Evolutionary conservation across 2,329 filamentous ascomycete genomes (phyloP).

Genomic region (Penicillium decumbens): DNA sequence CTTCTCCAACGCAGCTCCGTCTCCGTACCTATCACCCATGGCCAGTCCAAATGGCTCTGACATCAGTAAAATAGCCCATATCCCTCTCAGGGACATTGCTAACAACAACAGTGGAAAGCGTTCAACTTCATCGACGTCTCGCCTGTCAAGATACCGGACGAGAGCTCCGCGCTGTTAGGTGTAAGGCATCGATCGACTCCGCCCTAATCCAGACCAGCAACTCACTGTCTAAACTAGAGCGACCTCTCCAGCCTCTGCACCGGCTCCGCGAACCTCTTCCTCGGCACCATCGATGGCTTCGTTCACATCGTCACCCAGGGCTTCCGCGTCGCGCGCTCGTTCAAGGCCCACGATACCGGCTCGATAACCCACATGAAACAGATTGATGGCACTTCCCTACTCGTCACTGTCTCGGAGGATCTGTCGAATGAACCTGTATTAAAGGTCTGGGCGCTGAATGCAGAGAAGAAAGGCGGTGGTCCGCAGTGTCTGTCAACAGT

Average conservation of each 20-base stretch:
- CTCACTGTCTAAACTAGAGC: slow-evolving; percentile 34
- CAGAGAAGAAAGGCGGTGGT: slow-evolving; percentile 86
- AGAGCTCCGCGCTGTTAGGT: slow-evolving; percentile 73
- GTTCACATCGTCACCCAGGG: slow-evolving; percentile 81
- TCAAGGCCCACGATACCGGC: slow-evolving; percentile 72
- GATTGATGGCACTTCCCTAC: slow-evolving; percentile 75
- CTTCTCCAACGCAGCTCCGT: slow-evolving; percentile 16
- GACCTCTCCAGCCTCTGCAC: slow-evolving; percentile 80
- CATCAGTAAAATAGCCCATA: slow-evolving; percentile 32
- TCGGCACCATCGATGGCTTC: slow-evolving; percentile 77
- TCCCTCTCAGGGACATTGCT: background rate
- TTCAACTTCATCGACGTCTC: slow-evolving; percentile 99
- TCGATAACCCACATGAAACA: slow-evolving; percentile 89
- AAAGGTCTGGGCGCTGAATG: slow-evolving; percentile 97
- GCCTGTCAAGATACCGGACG: slow-evolving; percentile 73
- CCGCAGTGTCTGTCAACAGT: slow-evolving; percentile 85
- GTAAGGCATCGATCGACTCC: slow-evolving; percentile 48
- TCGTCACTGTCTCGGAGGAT: slow-evolving; percentile 80
- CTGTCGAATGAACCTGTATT: slow-evolving; percentile 79
- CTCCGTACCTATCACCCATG: slow-evolving; percentile 23
- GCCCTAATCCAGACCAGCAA: background rate
- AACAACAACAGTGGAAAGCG: slow-evolving; percentile 74
- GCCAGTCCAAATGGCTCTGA: slow-evolving; percentile 42
- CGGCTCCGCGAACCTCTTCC: slow-evolving; percentile 82
- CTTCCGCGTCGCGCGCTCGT: slow-evolving; percentile 82